Conservation (phyloP, 1,139 yeast species). For the Saccharomycopsis phalli region DNA sequence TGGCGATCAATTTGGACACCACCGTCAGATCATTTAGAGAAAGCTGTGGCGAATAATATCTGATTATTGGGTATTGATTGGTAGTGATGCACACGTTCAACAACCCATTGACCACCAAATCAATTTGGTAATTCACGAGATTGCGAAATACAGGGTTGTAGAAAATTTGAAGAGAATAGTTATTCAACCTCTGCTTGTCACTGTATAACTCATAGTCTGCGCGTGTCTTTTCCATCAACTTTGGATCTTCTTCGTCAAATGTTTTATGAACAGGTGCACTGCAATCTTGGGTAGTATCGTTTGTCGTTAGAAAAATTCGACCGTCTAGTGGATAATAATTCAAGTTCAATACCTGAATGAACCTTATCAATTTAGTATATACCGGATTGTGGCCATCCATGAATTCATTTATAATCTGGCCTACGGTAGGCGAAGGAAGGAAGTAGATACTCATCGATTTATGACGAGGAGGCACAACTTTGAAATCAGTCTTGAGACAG, state of each 20-base stretch:
- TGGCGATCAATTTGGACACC: conserved; percentile 67
- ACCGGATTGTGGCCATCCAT: conserved; percentile 25
- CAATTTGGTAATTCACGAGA: conserved; percentile 49
- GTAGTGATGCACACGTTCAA: conserved; percentile 67
- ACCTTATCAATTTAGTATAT: conserved; percentile 26
- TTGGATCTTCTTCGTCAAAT: conserved; percentile 16
- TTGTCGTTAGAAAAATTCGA: conserved; percentile 30
- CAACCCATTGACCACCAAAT: conserved; percentile 47
- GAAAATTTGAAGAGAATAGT: conserved; percentile 59
- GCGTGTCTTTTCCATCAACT: conserved; percentile 10
- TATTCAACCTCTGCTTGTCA: conserved; percentile 23
- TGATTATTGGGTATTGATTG: conserved; percentile 81
- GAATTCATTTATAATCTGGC: conserved; percentile 20
- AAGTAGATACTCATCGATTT: conserved; percentile 49
- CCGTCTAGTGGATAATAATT: conserved; percentile 42
- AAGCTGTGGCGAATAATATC: conserved; percentile 52
- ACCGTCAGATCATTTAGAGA: conserved; percentile 46
- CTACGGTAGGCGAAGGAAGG: conserved; percentile 39
- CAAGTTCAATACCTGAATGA: conserved; percentile 31
- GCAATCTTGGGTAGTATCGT: conserved; percentile 16
- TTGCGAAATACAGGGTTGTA: conserved; percentile 61
- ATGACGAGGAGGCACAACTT: conserved; percentile 44
- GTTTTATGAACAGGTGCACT: conserved; percentile 13
- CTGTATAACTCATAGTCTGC: conserved; percentile 6
- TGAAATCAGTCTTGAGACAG: conserved; percentile 53